Evolutionary conservation across 257 asterid genomes (phyloP).

Genomic region (Oldenlandia corymbosa): DNA sequence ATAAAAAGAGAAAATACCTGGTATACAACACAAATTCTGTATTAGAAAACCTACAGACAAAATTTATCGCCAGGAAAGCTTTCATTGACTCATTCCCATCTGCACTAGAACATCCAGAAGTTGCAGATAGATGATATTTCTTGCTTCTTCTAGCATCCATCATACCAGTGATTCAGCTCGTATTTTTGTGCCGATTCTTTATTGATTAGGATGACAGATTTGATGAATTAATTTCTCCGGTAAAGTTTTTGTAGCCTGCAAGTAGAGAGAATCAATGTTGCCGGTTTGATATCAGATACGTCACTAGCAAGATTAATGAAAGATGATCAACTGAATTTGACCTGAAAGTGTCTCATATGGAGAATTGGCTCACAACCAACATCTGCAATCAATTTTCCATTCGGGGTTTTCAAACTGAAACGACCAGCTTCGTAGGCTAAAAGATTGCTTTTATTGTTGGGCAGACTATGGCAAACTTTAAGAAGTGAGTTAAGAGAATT

Average conservation of each 20-base stretch:
- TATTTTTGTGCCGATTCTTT: constrained; percentile 17
- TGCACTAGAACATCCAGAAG: neutral
- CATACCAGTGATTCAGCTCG: neutral
- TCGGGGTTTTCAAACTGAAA: constrained; percentile 74
- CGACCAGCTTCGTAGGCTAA: constrained; percentile 75
- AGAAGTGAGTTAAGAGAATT: constrained; percentile 83
- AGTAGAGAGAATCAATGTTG: neutral
- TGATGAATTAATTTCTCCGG: constrained; percentile 74
- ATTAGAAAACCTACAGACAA: neutral
- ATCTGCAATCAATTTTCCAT: constrained; percentile 78
- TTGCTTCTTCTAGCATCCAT: constrained; percentile 1
- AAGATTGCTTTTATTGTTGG: constrained; percentile 43
- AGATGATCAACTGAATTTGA: constrained; percentile 17
- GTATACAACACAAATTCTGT: constrained; percentile 9
- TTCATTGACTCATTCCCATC: constrained; percentile 4
- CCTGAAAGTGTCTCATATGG: constrained; percentile 98
- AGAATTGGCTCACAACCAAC: constrained; percentile 97
- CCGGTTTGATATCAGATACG: neutral
- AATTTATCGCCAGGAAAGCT: constrained; percentile 13
- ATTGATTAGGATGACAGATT: constrained; percentile 37
- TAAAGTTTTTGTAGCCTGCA: constrained; percentile 69
- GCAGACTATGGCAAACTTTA: constrained; percentile 64
- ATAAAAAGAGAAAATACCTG: neutral
- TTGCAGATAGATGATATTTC: constrained; percentile 8
- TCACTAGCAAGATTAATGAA: neutral